Percentiles rank a stretch among this genome's conserved stretches.
These are phyloP conservation scores for Daldinia caldariorum DNA, from an alignment of 495 filamentous ascomycete species.

Conservation along the genomic window DNA sequence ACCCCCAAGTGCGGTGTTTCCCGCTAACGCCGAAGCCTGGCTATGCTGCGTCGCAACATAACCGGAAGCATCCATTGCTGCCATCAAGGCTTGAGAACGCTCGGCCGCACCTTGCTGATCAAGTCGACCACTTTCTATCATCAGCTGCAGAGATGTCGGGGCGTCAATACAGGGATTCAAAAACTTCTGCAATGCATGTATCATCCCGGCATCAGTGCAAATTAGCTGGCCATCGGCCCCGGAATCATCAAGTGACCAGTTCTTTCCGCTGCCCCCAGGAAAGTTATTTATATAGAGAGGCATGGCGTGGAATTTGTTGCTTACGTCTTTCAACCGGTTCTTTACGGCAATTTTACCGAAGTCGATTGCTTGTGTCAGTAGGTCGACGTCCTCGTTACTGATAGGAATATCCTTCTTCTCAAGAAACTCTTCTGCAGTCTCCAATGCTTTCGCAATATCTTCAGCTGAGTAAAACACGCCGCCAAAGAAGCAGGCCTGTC, in stretches of 20 bases:
- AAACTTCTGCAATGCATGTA: constrained; percentile 53
- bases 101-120: constrained; percentile 48
- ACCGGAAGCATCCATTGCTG: constrained; percentile 27
- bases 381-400: constrained; percentile 64
- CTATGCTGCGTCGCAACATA: constrained; percentile 7
- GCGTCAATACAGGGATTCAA: constrained; percentile 53
- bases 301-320: constrained; percentile 77
- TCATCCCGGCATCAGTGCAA: constrained; percentile 53
- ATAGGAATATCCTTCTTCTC: constrained; percentile 60
- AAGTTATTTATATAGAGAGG: constrained; percentile 74
- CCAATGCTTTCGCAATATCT: constrained; percentile 69
- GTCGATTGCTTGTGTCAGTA: constrained; percentile 69
- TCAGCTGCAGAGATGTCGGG: constrained; percentile 47
- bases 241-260: constrained; percentile 70
- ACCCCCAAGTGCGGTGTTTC: constrained; percentile 51
- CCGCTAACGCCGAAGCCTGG: constrained; percentile 46
- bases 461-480: constrained; percentile 72
- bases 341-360: constrained; percentile 67
- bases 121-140: constrained; percentile 53
- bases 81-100: constrained; percentile 42
- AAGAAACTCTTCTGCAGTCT: constrained; percentile 72
- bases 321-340: constrained; percentile 70
- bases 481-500: constrained; percentile 92
- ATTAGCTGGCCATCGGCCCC: constrained; percentile 47
- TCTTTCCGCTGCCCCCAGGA: constrained; percentile 62